Conservation (phyloP, 441 rosid genomes). For the Pelargonium australe region DNA sequence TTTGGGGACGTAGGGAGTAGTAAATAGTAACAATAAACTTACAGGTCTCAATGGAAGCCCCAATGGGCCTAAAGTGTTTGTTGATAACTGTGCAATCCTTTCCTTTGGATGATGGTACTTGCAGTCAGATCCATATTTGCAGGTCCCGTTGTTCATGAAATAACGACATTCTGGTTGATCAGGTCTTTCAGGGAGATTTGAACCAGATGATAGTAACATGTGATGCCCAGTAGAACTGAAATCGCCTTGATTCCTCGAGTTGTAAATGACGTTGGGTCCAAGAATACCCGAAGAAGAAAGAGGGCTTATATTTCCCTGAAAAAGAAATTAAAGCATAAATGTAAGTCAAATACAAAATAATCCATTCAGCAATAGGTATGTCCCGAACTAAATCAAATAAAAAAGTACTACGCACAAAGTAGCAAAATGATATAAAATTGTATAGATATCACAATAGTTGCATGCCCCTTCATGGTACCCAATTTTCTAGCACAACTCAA, state of each 20-base stretch:
- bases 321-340: not conserved
- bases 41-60: conserved; percentile 69
- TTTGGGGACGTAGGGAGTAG: too few relatives aligned
- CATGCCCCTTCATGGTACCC: not conserved
- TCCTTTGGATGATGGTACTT: conserved; percentile 63
- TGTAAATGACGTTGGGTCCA: conserved; percentile 33
- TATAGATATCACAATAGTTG: not conserved
- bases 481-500: not conserved
- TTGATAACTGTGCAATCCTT: conserved; percentile 32
- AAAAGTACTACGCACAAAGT: not conserved
- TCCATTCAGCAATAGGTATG: not conserved
- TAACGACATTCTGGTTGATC: conserved; percentile 68
- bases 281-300: conserved; percentile 31
- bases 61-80: conserved; percentile 32
- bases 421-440: not conserved
- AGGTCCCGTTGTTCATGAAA: conserved; percentile 63
- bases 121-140: conserved; percentile 76
- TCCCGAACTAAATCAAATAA: not conserved
- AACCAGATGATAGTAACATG: conserved; percentile 26
- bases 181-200: conserved; percentile 48
- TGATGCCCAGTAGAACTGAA: conserved; percentile 34
- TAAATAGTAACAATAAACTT: conserved; percentile 28
- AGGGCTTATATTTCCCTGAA: conserved; percentile 40
- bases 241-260: conserved; percentile 33
- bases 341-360: not conserved